phyloP scores from a whole-genome alignment of 2,329 filamentous ascomycete species.

The Sarocladium kiliense region DNA sequence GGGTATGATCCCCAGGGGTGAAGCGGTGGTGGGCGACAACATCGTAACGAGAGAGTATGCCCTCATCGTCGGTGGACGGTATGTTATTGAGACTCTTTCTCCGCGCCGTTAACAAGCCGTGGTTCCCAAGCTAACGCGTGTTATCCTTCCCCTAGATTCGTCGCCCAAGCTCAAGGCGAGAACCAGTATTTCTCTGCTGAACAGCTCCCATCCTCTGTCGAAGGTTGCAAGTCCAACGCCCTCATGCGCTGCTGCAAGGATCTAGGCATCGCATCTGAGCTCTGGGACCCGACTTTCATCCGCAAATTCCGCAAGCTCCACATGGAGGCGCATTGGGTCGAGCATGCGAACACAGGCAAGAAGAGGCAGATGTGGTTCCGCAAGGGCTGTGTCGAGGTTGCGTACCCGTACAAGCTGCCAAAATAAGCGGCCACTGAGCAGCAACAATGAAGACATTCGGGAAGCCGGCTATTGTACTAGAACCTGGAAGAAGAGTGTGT shows the following conservation, averaged over 20 bases:
- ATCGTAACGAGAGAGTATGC: slow-evolving; percentile 88
- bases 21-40: slow-evolving; percentile 78
- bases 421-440: slow-evolving; percentile 9
- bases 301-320: slow-evolving; percentile 71
- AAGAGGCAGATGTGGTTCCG: slow-evolving; percentile 81
- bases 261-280: slow-evolving; percentile 85
- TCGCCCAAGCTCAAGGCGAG: slow-evolving; percentile 89
- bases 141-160: slow-evolving; percentile 54
- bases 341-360: slow-evolving; percentile 83
- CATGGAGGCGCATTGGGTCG: slow-evolving; percentile 80
- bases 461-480: no score
- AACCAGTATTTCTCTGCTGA: slow-evolving; percentile 90
- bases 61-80: slow-evolving; percentile 83
- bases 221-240: slow-evolving; percentile 96
- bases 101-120: no score
- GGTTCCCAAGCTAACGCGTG: not conserved
- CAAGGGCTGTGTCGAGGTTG: slow-evolving; percentile 69
- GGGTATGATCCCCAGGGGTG: slow-evolving; percentile 84
- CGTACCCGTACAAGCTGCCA: slow-evolving; percentile 50
- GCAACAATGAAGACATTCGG: no score
- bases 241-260: slow-evolving; percentile 99
- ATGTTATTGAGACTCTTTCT: slow-evolving; percentile 23
- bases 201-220: slow-evolving; percentile 86
- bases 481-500: no score
- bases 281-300: slow-evolving; percentile 95